Evolutionary conservation across 495 filamentous ascomycete species (phyloP), one percentile per base, ranked within the genome.

Genomic region (Neurospora tetrasperma): DNA sequence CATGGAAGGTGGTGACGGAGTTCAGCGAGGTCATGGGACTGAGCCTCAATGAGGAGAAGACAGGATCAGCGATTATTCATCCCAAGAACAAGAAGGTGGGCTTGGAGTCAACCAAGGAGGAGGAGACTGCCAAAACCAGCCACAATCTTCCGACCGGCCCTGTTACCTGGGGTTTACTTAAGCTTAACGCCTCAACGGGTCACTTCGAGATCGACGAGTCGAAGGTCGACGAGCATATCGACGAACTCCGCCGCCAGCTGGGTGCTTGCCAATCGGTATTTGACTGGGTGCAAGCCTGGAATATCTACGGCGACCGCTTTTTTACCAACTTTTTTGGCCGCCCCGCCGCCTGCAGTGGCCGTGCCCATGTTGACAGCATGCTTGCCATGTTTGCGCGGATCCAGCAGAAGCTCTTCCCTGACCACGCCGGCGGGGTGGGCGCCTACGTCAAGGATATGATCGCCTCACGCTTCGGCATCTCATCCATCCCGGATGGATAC

Each of bases 281-380:
- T 69, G 81, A 86, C 43, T 92, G 87, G 88, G 82, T 90, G 10
- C 85, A 90, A 59, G 88, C 86, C 3, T 91, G 89, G 85, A 91
- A 92, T 76, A 84, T 81, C 75, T 91, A 89, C 76, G 87, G 87
- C n/a, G 83, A 79, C 16, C 84, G 85, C 0, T 92, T 92, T 79
- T 92, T 92, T 75, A 81, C 83, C 71, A 86, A 85, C 75, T 90
- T 90, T 72, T 91, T 92, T 48, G 90, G 88, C 38, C 83, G 84
- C 72, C 87, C 90, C 4, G 89, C 89, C 6, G 82, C 88, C 74
- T 90, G 88, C 79, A 90, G 89, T 72, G 89, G 90, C 6, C 83
- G 83, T 48, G 79, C 80, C 35, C 90, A 93, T 76, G 87, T 92
- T 66, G 88, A 92, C 76, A 87, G 85, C 82, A 87, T 89, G 42